Conservation (phyloP, 2,329 filamentous ascomycete species). For the Coniochaeta ligniaria region DNA sequence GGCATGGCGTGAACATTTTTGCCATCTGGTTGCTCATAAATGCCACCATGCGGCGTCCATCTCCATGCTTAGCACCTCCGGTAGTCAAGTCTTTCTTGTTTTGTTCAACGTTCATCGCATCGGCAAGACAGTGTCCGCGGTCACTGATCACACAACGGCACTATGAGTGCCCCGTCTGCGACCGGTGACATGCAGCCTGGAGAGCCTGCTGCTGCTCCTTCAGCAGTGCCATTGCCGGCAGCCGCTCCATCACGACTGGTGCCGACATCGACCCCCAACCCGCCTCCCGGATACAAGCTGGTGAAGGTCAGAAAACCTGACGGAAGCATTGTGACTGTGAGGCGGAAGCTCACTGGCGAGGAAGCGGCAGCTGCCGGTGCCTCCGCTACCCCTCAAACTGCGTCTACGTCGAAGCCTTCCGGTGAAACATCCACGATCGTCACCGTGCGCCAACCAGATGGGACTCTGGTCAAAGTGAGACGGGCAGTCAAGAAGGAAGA, state of each 20-base stretch:
- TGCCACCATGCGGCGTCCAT: not conserved
- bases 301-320: not conserved
- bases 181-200: not conserved
- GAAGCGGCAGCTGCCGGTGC: not conserved
- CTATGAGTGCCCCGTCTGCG: not conserved
- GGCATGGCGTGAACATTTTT: not conserved
- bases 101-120: not conserved
- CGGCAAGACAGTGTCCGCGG: not conserved
- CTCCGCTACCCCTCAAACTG: not conserved
- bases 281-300: not conserved
- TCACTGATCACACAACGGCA: not conserved
- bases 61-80: not conserved
- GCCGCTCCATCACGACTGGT: not conserved
- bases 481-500: not conserved
- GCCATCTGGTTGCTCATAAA: not conserved
- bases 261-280: not conserved
- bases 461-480: not conserved
- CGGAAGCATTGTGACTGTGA: not conserved
- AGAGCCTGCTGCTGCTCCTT: not conserved
- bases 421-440: not conserved
- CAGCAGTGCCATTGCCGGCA: not conserved
- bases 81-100: not conserved
- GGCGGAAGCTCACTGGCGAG: not conserved
- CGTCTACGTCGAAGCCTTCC: not conserved
- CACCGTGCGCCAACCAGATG: not conserved